Conservation (phyloP, 805 yeast genomes). For the Cyberlindnera amylophila region DNA sequence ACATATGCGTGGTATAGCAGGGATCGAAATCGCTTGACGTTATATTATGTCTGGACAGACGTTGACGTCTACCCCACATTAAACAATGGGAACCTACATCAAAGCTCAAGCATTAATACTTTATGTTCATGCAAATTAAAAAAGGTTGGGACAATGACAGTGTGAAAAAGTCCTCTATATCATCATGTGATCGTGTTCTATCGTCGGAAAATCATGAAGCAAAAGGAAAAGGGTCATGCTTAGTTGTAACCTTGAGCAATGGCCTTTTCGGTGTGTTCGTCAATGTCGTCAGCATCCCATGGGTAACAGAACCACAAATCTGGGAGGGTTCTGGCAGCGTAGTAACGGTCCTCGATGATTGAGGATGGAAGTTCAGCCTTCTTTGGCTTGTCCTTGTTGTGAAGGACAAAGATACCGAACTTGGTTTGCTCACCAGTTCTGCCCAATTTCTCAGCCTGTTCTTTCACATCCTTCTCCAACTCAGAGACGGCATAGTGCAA, state of each 20-base stretch:
- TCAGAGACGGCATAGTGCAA: constrained; percentile 80
- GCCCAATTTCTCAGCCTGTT: constrained; percentile 56
- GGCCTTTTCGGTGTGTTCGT: constrained; percentile 65
- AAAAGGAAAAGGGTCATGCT: not conserved
- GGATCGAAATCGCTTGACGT: no score
- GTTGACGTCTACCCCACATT: no score
- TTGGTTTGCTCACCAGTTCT: constrained; percentile 57
- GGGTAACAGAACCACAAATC: constrained; percentile 89
- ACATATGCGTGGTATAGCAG: no score
- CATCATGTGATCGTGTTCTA: no score
- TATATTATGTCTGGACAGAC: no score
- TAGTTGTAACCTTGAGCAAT: constrained; percentile 61
- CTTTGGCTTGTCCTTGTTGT: constrained; percentile 80
- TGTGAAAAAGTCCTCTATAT: no score
- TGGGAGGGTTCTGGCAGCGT: constrained; percentile 70
- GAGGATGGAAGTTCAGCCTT: constrained; percentile 65
- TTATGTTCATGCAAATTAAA: no score
- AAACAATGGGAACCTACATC: no score
- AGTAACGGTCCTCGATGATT: constrained; percentile 58
- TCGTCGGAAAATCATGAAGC: no score
- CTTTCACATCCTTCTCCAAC: constrained; percentile 53
- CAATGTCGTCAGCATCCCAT: constrained; percentile 84
- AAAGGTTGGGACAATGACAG: no score
- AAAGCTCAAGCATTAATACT: no score
- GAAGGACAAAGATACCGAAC: constrained; percentile 76